Conservation (phyloP, 257 asterid species). For the Solanum sparsipilum region DNA sequence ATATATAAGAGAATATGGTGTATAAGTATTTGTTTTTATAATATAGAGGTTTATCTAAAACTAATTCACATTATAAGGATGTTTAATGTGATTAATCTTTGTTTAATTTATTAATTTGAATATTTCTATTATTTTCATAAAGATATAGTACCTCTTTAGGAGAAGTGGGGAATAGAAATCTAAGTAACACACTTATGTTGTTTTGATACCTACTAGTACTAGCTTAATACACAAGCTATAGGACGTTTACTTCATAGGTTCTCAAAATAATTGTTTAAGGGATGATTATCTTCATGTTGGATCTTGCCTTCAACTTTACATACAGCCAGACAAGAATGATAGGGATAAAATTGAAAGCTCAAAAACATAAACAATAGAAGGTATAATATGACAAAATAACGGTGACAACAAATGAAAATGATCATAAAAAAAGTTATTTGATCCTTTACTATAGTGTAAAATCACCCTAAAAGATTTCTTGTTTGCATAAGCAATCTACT, state of each 20-base stretch:
- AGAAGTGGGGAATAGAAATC: background rate
- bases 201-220: background rate
- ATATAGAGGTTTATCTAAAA: background rate
- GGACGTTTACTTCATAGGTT: background rate
- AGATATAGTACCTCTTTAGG: background rate
- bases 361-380: background rate
- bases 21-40: background rate
- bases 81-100: background rate
- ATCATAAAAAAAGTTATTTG: background rate
- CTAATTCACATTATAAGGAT: background rate
- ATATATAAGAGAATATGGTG: background rate
- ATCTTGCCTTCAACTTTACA: constrained; percentile 12
- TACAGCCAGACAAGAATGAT: constrained; percentile 3
- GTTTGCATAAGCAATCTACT: background rate
- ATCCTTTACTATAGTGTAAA: constrained; percentile 4
- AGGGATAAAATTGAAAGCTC: background rate
- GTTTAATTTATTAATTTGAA: background rate
- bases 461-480: constrained; percentile 1
- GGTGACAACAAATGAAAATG: background rate
- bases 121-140: background rate
- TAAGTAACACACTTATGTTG: background rate
- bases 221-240: background rate
- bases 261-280: background rate
- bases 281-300: constrained; percentile 4
- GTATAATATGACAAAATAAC: background rate